Evolutionary conservation across 2,329 filamentous ascomycete species (phyloP), one percentile per base, ranked within the genome.

Genomic region (Corinectria fuckeliana): DNA sequence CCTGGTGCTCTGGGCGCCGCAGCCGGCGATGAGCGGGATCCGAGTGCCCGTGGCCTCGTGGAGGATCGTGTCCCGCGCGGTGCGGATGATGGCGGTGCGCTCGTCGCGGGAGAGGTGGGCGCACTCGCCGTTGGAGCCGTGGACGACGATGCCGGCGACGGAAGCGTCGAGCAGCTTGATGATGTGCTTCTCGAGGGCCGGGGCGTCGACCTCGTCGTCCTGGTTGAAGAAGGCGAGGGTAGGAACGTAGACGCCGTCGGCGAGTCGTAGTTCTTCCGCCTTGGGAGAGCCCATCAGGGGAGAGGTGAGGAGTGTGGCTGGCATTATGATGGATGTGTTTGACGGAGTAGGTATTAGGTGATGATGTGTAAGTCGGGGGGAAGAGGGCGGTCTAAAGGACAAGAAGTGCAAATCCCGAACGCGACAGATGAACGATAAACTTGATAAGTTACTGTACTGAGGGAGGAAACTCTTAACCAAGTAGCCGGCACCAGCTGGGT

Each of bases 111-210:
- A 88, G 26, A 95, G 82, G 72, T 93, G 91, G 16, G 92, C 91
- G 5, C 91, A 91, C 79, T 95, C 91, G 69, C 91, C 91, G 70
- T 94, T 95, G 71, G 89, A 92, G 44, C 91, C 91, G 73, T 93
- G 91, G 9, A 90, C 91, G 48, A 91, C 89, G 49, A 95, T 82
- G 11, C 91, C 91, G 21, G 88, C 84, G 50, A 93, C 87, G 59
- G 91, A 90, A 32, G 90, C 85, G 69, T 88, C 82, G 47, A 90
- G 90, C 8, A 77, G 68, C 34, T 74, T 70, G 47, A 75, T 69
- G 44, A 76, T 61, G 41, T 78, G 76, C 25, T 67, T 65, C 50
- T 75, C 71, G 47, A 76, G 70, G 2, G 71, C 69, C 7, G 66
- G 58, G 6, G 64, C 64, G 50, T 77, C 72, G 18, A 77, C 48